These are phyloP conservation scores for Globisporangium barbulae DNA, from an alignment of 352 stramenopile species.

Conservation along the genomic window DNA sequence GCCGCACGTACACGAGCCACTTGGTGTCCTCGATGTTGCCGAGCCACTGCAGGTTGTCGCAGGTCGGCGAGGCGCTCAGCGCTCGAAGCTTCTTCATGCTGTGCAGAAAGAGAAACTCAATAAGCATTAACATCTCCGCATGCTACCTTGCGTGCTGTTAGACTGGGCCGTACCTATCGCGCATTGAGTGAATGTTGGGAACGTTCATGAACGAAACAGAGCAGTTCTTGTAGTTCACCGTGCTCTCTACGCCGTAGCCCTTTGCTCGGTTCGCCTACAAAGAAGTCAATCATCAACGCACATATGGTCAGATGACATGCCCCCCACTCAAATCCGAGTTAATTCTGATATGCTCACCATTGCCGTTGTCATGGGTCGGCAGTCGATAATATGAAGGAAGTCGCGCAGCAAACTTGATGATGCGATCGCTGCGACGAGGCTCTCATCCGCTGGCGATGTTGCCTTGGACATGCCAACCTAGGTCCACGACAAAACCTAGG, in stretches of 20 bases:
- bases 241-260: slow-evolving; percentile 95
- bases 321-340: neutral
- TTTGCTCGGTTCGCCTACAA: slow-evolving; percentile 76
- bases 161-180: slow-evolving; percentile 83
- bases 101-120: slow-evolving; percentile 6
- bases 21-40: slow-evolving; percentile 94
- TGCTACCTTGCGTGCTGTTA: neutral
- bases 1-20: slow-evolving; percentile 95
- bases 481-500: neutral
- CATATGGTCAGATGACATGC: neutral
- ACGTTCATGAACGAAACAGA: slow-evolving; percentile 98
- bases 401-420: slow-evolving; percentile 63
- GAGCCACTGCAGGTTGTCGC: slow-evolving; percentile 92
- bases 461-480: slow-evolving; percentile 75
- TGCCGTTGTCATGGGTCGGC: slow-evolving; percentile 75
- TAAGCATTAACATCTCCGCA: neutral
- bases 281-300: neutral
- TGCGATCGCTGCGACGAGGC: slow-evolving; percentile 60
- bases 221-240: slow-evolving; percentile 93
- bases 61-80: slow-evolving; percentile 74
- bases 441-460: slow-evolving; percentile 67
- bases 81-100: slow-evolving; percentile 74
- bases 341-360: slow-evolving; percentile 26
- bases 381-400: slow-evolving; percentile 80
- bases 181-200: slow-evolving; percentile 98